phyloP scores from a whole-genome alignment of 2,329 filamentous ascomycete species.

The Parafenestella ontariensis region DNA sequence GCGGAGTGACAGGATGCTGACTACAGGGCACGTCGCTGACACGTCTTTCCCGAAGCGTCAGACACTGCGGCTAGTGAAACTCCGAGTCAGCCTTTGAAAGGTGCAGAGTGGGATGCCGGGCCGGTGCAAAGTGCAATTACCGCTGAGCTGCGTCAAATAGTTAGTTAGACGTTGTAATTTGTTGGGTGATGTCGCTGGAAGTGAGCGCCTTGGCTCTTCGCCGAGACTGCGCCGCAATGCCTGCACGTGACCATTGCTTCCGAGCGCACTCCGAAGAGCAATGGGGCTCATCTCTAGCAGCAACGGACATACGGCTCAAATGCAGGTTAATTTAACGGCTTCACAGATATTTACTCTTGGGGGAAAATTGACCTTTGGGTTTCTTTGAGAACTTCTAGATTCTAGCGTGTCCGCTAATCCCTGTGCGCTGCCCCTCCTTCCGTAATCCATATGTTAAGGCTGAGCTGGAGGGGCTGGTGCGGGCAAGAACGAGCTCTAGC shows the following conservation, averaged over 20 bases:
- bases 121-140: conserved; percentile 28
- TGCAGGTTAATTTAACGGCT: background rate
- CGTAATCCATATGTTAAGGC: conserved; percentile 24
- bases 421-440: conserved; percentile 23
- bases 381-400: background rate
- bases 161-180: conserved; percentile 18
- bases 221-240: conserved; percentile 1
- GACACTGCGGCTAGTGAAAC: conserved; percentile 7
- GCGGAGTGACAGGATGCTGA: conserved; percentile 13
- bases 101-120: conserved; percentile 31
- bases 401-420: conserved; percentile 17
- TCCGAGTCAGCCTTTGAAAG: conserved; percentile 23
- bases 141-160: conserved; percentile 18
- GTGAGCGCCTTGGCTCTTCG: conserved; percentile 13
- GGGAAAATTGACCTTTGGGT: no score
- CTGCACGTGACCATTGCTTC: conserved; percentile 13
- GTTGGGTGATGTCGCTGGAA: conserved; percentile 22
- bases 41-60: conserved; percentile 17
- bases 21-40: conserved; percentile 9
- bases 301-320: background rate
- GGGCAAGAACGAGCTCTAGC: conserved; percentile 4
- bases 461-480: conserved; percentile 21
- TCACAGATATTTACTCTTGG: background rate
- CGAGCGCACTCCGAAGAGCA: background rate
- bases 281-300: background rate